These are phyloP conservation scores for Anthracocystis walkeri DNA, from an alignment of 1,284 basidiomycete species.

Conservation along the genomic window DNA sequence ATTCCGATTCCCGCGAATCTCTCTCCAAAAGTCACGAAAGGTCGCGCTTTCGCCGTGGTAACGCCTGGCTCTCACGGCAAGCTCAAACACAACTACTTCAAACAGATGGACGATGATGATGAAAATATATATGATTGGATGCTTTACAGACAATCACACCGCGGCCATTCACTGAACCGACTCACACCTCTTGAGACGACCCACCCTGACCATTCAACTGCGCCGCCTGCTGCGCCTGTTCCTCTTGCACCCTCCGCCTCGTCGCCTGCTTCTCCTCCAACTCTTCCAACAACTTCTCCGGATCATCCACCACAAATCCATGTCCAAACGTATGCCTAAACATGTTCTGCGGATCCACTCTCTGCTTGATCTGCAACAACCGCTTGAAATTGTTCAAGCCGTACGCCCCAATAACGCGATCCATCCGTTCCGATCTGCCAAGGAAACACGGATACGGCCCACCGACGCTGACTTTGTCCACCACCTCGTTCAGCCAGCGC, in stretches of 20 bases:
- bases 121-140: background rate
- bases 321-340: conserved; percentile 58
- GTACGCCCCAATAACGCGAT: conserved; percentile 53
- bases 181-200: conserved; percentile 26
- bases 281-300: conserved; percentile 25
- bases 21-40: background rate
- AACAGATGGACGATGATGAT: background rate
- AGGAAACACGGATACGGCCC: conserved; percentile 62
- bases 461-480: conserved; percentile 48
- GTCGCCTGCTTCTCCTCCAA: conserved; percentile 23
- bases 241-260: conserved; percentile 22
- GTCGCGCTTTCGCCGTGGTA: background rate
- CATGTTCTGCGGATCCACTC: conserved; percentile 53
- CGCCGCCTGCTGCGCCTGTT: conserved; percentile 28
- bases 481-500: conserved; percentile 70
- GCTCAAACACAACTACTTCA: background rate
- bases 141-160: background rate
- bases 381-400: conserved; percentile 52
- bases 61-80: background rate
- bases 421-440: conserved; percentile 49
- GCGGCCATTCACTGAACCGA: background rate
- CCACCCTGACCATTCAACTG: conserved; percentile 14
- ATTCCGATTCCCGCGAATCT: conserved; percentile 35
- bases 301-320: conserved; percentile 37
- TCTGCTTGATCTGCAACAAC: conserved; percentile 51